Evolutionary conservation across 2,329 filamentous ascomycete genomes (phyloP), one percentile per base, ranked within the genome.

Genomic region (Bipolaris gigantea): DNA sequence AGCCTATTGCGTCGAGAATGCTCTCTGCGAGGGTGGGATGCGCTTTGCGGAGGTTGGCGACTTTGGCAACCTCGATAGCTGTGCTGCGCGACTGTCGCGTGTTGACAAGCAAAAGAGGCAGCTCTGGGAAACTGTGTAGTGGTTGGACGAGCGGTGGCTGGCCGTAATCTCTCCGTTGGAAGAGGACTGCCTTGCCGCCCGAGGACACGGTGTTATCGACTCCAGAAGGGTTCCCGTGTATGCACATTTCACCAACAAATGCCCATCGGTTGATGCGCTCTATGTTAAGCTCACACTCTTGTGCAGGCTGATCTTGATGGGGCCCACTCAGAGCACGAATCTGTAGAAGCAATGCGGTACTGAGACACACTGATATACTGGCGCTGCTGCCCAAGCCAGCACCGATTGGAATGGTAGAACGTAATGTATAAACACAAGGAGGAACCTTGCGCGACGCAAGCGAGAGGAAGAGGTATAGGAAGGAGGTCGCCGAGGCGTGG

Each of bases 251-350:
- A 21, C 89, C 89, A 0, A 99, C 94, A 74, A 97, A 97, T 0
- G 94, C 92, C 94, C 95, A 99, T 57, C 89, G 85, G 75, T 99
- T 99, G 77, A 99, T 97, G 60, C 93, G 86, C 77, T 97, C 92
- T 27, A 97, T 83, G 72, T 99, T 93, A 39, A 92, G 76, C 55
- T 89, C 86, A n/a, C 90, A 90, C 76, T 99, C 94, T 50, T 91
- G 87, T 0, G 86, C 77, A 4, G 92, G 90, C 74, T 97, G 93
- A 66, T 97, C 93, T 0, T 90, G 89, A 71, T 97, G 93, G 1
- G 94, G 94, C 0, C 92, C 92, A 1, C 91, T 89, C 5, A 99
- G 81, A 2, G 92, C 90, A 47, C 92, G 88, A 59, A 95, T 88
- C 74, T 97, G 94, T 50, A 95, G 80, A 11, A 97, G 83, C 15